These are phyloP conservation scores for Eutrema salsugineum DNA, from an alignment of 441 rosid species.

Conservation along the genomic window DNA sequence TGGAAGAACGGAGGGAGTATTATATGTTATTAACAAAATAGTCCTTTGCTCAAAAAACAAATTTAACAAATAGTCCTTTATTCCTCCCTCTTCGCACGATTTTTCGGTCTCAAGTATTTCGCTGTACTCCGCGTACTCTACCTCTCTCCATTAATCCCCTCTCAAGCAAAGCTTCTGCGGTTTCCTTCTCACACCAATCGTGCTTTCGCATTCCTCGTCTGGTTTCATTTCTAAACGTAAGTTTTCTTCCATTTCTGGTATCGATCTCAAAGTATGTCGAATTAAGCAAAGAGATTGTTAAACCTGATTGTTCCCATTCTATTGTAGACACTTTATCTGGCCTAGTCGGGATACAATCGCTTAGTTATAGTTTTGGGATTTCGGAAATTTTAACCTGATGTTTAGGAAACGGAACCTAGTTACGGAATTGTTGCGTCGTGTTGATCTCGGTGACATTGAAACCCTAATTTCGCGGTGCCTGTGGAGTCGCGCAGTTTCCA, in stretches of 20 bases:
- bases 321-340: background rate
- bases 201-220: background rate
- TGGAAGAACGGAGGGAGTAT: too few relatives aligned
- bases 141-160: background rate
- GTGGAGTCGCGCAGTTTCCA: constrained; percentile 12
- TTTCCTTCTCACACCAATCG: background rate
- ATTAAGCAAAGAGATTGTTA: background rate
- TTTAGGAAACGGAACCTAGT: constrained; percentile 23
- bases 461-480: constrained; percentile 1
- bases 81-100: background rate
- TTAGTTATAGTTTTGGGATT: background rate
- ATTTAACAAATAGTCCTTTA: constrained; percentile 26
- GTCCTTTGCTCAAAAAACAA: too few relatives aligned
- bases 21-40: constrained; percentile 10
- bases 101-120: background rate
- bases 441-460: constrained; percentile 1
- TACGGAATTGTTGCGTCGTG: constrained; percentile 4
- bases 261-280: background rate
- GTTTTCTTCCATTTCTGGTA: constrained; percentile 19
- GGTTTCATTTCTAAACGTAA: constrained; percentile 13
- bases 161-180: constrained; percentile 10
- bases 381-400: constrained; percentile 1
- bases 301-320: background rate
- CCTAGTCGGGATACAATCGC: constrained; percentile 1
- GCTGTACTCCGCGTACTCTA: background rate